Evolutionary conservation across 2,329 filamentous ascomycete genomes (phyloP), one percentile per base, ranked within the genome.

Genomic region (Cercospora sp.): DNA sequence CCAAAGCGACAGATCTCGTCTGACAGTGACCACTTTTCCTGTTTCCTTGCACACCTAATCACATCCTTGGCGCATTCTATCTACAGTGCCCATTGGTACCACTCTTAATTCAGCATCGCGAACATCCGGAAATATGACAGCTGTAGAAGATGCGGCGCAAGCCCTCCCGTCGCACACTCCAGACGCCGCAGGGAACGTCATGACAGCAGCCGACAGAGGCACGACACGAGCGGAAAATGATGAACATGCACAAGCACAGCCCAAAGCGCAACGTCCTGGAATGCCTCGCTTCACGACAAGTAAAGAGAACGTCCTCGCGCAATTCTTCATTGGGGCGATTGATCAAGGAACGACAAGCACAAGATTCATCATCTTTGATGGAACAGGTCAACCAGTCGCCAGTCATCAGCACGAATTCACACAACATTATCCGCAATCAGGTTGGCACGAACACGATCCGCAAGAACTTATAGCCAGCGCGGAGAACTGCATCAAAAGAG

Each of bases 361-460:
- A 45, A 88, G 93, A 51, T 97, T 97, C 81, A 87, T 97, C 74
- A 94, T 97, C 77, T 97, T 97, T 82, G 89, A 97, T 80, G 88
- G 88, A 71, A 82, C 87, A 36, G 93, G 93, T 62, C 88, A 90
- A 66, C 91, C 91, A 3, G 87, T 95, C 51, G 92, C 91, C 51
- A 90, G 89, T 74, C 92, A 97, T 78, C 93, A 97, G 81, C 89
- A 94, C 72, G 92, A 96, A 79, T 94, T 97, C 76, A 87, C 89
- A 71, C 94, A 97, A 78, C 87, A 90, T 68, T 94, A 96, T 79
- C 92, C 92, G 18, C 85, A 93, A 69, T 90, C 93, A 71, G 94
- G 94, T 79, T 96, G 92, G 92, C 92, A 97, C 79, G 93, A 97
- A 79, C 93, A 97, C 77, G 90, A 96, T 75, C 92, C 93, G 3